Evolutionary conservation across 495 filamentous ascomycete genomes (phyloP), one percentile per base, ranked within the genome.

Genomic region (Penicillium malachiteum): DNA sequence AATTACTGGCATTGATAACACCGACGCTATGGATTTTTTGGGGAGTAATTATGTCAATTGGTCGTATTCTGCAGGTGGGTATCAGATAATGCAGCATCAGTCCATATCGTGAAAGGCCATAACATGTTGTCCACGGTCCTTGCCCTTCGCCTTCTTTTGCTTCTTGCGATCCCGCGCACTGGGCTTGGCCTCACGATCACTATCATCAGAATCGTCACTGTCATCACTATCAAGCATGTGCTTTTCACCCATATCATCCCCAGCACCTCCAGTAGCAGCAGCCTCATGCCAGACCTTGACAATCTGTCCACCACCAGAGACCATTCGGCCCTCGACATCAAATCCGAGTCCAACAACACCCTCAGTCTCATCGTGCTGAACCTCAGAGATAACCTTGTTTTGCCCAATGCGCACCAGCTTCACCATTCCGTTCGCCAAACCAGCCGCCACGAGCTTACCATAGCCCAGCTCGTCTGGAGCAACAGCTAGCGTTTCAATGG

Each of bases 201-300:
- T 76, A 49, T 74, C 77, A 52, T 74, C 76, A 31, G 73, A 78
- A 48, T 74, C 80, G 40, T 71, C 74, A 32, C 74, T 79, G 38
- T 78, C 75, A 14, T 70, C 72, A 26, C 79, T 78, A 11, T 72
- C 71, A 18, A 65, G 50, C 62, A 67, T 65, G 48, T 68, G 69
- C 56, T 75, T 75, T 9, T 67, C 66, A 3, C 57, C 55, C 7
- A 76, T 63, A 2, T 63, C 71, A 11, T 78, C 79, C 5, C 71
- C 73, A 1, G 69, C 71, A 10, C 66, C 69, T 2, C 63, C 71
- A 21, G 68, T 59, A 8, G 57, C 67, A 16, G 71, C 71, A 32
- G 73, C 75, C 63, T 88, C 83, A 59, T 85, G 76, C 92, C 92
- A 97, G 9, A 97, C 85, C 74, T 96, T 96, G 58, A 97, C 80